Percentiles rank a stretch among this genome's conserved stretches.
Conservation (phyloP, 2,329 filamentous ascomycete species). For the Sphaerostilbella broomeana region DNA sequence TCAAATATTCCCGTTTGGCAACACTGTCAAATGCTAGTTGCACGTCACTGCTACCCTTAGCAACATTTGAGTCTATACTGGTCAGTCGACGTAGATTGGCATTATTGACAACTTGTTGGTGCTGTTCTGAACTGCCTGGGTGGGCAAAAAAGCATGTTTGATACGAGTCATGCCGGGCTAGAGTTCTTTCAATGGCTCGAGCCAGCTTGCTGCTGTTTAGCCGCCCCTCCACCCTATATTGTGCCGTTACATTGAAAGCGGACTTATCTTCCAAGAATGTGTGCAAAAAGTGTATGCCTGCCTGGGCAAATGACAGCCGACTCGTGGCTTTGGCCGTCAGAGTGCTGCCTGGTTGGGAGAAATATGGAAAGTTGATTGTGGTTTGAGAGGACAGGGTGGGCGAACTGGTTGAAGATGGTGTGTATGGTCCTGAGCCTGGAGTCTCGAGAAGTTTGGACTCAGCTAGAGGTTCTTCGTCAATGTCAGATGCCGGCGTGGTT, state of each 20-base stretch:
- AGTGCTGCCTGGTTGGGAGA: neutral
- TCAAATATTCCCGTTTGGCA: slow-evolving; percentile 27
- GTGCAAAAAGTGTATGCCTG: neutral
- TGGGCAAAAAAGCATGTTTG: slow-evolving; percentile 2
- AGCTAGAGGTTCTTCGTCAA: neutral
- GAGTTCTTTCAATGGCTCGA: neutral
- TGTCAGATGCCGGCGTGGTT: neutral
- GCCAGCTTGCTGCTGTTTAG: neutral
- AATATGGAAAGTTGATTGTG: neutral
- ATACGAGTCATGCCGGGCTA: neutral
- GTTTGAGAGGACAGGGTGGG: too few species aligned
- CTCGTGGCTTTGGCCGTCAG: neutral
- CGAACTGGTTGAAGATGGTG: neutral
- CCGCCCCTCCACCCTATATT: neutral
- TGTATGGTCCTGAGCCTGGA: neutral
- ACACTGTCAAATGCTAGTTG: neutral
- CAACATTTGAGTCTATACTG: neutral
- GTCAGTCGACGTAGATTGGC: neutral
- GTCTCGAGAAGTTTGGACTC: neutral
- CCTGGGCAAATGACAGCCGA: neutral
- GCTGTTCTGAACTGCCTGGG: neutral
- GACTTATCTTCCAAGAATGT: neutral
- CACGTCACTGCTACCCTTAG: too few species aligned
- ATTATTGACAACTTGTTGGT: slow-evolving; percentile 1
- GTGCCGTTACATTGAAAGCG: neutral